A percentile compares a stretch with the other conserved stretches of the same genome.
phyloP scores from a whole-genome alignment of 1,284 basidiomycete species.

The Ceratobasidium sp. region DNA sequence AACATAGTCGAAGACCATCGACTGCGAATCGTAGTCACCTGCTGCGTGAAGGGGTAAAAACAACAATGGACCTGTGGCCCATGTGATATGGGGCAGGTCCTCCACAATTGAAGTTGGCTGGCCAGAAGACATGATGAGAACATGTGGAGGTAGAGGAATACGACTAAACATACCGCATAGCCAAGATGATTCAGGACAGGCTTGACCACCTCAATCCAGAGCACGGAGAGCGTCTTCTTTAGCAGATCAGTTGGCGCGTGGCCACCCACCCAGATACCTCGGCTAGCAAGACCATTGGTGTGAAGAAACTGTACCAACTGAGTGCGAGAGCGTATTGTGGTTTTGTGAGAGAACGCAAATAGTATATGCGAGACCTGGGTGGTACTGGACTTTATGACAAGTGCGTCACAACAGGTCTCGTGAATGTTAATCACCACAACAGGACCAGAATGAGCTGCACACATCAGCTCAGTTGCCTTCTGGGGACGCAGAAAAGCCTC shows the following conservation, averaged over 20 bases:
- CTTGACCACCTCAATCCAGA: background rate
- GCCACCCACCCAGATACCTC: background rate
- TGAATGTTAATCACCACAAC: background rate
- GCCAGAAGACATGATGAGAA: too few species aligned
- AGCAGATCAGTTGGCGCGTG: background rate
- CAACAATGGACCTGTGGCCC: background rate
- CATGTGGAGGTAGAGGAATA: too few species aligned
- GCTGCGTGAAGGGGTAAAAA: slow-evolving; percentile 1
- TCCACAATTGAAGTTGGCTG: too few species aligned
- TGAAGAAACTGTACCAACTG: background rate
- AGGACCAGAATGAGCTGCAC: background rate
- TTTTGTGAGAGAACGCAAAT: background rate
- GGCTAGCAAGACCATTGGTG: background rate
- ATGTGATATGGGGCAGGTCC: background rate
- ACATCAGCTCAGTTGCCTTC: background rate
- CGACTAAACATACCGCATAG: background rate
- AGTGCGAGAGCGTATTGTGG: too few species aligned
- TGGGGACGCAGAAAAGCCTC: background rate
- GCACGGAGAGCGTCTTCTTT: background rate
- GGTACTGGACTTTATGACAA: background rate
- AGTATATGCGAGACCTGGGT: background rate
- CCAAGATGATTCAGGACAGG: background rate
- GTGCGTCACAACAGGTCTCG: background rate
- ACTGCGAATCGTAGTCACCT: background rate
- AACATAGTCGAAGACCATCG: background rate